Base-by-base conservation (phyloP, 768 basidiomycete genomes). In the Serpula lacrymans region DNA sequence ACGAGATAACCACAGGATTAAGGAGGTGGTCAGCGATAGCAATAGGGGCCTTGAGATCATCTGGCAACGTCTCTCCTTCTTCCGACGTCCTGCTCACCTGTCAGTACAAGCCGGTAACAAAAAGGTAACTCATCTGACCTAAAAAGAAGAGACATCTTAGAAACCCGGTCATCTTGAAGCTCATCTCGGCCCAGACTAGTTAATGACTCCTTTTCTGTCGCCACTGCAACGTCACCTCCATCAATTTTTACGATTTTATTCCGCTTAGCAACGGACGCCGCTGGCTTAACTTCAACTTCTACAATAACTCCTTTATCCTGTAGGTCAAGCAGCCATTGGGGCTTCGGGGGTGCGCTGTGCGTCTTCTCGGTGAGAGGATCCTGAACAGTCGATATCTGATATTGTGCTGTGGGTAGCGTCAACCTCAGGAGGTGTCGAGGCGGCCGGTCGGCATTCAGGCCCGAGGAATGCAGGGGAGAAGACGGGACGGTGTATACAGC, bases 321-420 rank as follows among this genome's bases (percentile, higher is more conserved):
- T 42, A 90, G 60, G 35, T 80, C 76, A 16, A 71, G 52, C 39
- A 88, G 65, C 93, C 94, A 95, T 32, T 64, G 65, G 6, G 92
- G 88, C 47, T 76, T 81, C 25, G 72, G 66, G 43, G 78, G 76
- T 4, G 80, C 75, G 13, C 66, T 68, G 32, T 72, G 73, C 40
- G 68, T 71, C 63, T 83, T 78, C 12, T 83, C 84, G 18, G 84
- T 86, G 46, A 95, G 65, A 8, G 93, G 93, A 60, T 95, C 89
- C 34, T 75, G 68, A 25, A 94, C 75, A 2, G 85, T 83, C 23
- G 82, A 76, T 32, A 82, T 75, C 57, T 84, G 79, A 55, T 81
- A 89, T 46, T 83, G 84, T 14, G 88, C 82, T 2, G 90, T 95
- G 3, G 93, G 93, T 13, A 96, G 62, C 27, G 75, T 78, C 37